A percentile compares a stretch with the other conserved stretches of the same genome.
Conservation (phyloP, 208 protist species). For the Crithidia acanthocephali region DNA sequence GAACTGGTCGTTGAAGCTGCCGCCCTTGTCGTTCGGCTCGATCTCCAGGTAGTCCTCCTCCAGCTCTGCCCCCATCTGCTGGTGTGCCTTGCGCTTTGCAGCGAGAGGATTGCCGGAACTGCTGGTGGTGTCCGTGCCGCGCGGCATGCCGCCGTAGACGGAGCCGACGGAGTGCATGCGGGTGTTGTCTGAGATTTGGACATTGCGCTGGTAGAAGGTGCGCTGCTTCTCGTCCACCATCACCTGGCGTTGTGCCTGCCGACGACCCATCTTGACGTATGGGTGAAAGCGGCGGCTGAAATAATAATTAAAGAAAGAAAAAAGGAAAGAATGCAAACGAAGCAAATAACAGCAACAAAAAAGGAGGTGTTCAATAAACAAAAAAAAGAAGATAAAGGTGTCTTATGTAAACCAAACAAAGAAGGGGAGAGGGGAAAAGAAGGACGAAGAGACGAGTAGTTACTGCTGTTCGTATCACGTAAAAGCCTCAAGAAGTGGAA, state of each 20-base stretch:
- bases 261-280: slow-evolving; percentile 30
- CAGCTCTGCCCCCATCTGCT: neutral
- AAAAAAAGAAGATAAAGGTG: slow-evolving; percentile 12
- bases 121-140: neutral
- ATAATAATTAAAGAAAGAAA: neutral
- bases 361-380: too few relatives aligned
- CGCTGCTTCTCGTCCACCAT: neutral
- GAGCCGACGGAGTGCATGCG: slow-evolving; percentile 28
- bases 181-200: slow-evolving; percentile 21
- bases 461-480: too few relatives aligned
- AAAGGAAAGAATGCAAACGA: slow-evolving; percentile 4
- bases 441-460: neutral
- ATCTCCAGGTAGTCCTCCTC: slow-evolving; percentile 28
- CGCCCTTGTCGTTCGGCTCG: slow-evolving; percentile 42
- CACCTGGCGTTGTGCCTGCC: slow-evolving; percentile 13
- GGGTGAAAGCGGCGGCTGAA: neutral
- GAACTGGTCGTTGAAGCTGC: slow-evolving; percentile 49
- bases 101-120: neutral
- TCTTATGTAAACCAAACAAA: too few relatives aligned
- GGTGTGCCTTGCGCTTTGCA: neutral
- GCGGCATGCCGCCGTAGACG: neutral
- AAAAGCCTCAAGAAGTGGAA: neutral
- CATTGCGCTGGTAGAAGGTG: slow-evolving; percentile 19
- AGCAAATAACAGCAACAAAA: neutral
- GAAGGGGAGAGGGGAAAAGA: too few relatives aligned